phyloP scores from a whole-genome alignment of 2,329 filamentous ascomycete genomes.

The Claviceps purpurea region DNA sequence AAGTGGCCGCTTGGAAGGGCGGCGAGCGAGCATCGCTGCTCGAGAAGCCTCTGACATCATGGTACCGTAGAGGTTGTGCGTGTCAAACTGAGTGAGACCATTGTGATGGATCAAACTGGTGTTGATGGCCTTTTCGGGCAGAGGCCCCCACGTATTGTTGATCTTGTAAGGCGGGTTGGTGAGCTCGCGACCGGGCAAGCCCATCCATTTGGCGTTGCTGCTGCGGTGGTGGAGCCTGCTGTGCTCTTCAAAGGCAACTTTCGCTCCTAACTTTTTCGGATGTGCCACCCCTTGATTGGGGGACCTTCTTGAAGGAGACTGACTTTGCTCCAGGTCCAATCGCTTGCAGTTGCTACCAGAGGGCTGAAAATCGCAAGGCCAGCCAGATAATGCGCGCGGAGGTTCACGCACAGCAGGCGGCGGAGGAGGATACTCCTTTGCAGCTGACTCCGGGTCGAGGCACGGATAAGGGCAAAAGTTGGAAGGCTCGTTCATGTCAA shows the following conservation, averaged over 20 bases:
- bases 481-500: slow-evolving; percentile 44
- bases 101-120: slow-evolving; percentile 57
- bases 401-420: slow-evolving; percentile 47
- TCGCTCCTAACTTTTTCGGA: no score
- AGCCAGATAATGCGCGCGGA: slow-evolving; percentile 52
- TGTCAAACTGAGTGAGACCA: slow-evolving; percentile 57
- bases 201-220: slow-evolving; percentile 4
- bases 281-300: not conserved
- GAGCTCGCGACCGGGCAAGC: slow-evolving; percentile 10
- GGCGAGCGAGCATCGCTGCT: slow-evolving; percentile 50
- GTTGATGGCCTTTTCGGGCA: slow-evolving; percentile 47
- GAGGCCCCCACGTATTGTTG: slow-evolving; percentile 23
- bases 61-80: slow-evolving; percentile 63
- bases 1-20: slow-evolving; percentile 50
- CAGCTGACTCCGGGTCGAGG: slow-evolving; percentile 22
- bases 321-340: not conserved
- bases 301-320: not conserved
- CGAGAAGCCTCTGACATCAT: slow-evolving; percentile 60
- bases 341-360: slow-evolving; percentile 8
- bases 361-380: slow-evolving; percentile 28
- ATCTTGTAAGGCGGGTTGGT: slow-evolving; percentile 11
- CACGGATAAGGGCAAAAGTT: slow-evolving; percentile 19
- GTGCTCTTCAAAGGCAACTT: no score
- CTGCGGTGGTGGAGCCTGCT: not conserved
- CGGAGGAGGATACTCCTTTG: slow-evolving; percentile 38